Base-by-base conservation (phyloP, 345 rosid genomes). In the Arabis alpina region DNA sequence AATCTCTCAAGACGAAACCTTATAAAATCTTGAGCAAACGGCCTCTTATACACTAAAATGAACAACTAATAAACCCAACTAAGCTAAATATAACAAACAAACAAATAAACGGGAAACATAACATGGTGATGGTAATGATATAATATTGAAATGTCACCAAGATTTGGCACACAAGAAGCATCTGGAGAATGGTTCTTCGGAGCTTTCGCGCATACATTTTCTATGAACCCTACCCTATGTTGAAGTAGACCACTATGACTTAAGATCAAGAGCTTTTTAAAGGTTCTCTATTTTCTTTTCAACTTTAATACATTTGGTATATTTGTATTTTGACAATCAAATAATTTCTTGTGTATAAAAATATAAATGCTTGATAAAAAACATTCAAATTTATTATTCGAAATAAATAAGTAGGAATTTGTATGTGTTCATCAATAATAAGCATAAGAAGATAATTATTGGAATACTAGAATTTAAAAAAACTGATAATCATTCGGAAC, bases 1-100 rank as follows among this genome's bases (percentile, higher is more conserved):
- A 82, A 83, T 54, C 77, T 73, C 28, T 82, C 77, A 15, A 83
- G 74, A 51, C 86, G 77, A 7, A 86, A 82, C 52, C 64, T 70
- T 25, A 86, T 24, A 11, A 83, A 83, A 0, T 77, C 87, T 6
- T 72, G 77, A 15, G 78, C 73, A 64, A 74, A 73, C 14, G 87
- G 83, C 58, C 86, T 77, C 73, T 73, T 86, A 56, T 70, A 86
- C 49, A 86, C 86, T 86, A 72, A 16, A 15, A 0, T 34, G 8
- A 34, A 34, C 37, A 34, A 0, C 7, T 39, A 23, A 27, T 1
- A 23, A 23, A 48, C 23, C 12, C 8, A n/a, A n/a, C 2, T 2
- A 5, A 53, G 3, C 30, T 10, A 36, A 24, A 34, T 34, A 34
- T 34, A 13, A 3, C 11, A 10, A 50, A n/a, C 16, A 1, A 28